These are phyloP conservation scores for Isatis lusitanica DNA, from an alignment of 441 rosid species.

Conservation along the genomic window DNA sequence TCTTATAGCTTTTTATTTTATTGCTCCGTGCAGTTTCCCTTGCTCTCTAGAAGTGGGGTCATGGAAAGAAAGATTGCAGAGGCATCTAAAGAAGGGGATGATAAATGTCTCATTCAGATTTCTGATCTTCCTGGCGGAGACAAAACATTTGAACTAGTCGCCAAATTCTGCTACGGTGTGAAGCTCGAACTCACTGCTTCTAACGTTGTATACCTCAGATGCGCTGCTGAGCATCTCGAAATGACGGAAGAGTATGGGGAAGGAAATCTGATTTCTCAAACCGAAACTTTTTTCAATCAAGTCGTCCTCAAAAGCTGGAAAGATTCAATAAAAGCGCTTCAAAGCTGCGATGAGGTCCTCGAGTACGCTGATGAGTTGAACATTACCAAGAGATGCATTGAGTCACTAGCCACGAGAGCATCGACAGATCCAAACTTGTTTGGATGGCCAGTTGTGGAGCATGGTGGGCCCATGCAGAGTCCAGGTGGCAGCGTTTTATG, in stretches of 20 bases:
- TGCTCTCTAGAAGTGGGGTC: conserved; percentile 92
- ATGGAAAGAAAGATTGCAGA: conserved; percentile 90
- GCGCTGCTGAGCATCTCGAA: conserved; percentile 87
- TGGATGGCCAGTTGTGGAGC: conserved; percentile 93
- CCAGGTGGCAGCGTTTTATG: conserved; percentile 94
- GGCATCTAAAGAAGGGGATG: conserved; percentile 70
- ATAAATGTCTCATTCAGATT: conserved; percentile 58
- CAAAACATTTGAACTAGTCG: conserved; percentile 89
- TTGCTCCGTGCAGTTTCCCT: conserved; percentile 70
- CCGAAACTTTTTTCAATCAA: conserved; percentile 87
- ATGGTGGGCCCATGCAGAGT: conserved; percentile 92
- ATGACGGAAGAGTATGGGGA: conserved; percentile 96
- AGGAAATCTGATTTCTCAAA: conserved; percentile 70
- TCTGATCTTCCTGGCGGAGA: conserved; percentile 81
- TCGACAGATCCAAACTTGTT: conserved; percentile 83
- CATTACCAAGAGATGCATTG: conserved; percentile 75
- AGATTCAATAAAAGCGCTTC: conserved; percentile 81
- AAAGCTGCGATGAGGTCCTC: conserved; percentile 74
- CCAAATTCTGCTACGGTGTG: conserved; percentile 95
- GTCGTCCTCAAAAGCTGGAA: conserved; percentile 85
- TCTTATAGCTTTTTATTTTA: background rate
- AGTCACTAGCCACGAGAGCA: conserved; percentile 74
- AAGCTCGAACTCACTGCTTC: conserved; percentile 90
- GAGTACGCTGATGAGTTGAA: conserved; percentile 68
- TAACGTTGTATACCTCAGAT: conserved; percentile 76